Conservation (phyloP, 2,329 filamentous ascomycete genomes). For the Calonectria hongkongensis region DNA sequence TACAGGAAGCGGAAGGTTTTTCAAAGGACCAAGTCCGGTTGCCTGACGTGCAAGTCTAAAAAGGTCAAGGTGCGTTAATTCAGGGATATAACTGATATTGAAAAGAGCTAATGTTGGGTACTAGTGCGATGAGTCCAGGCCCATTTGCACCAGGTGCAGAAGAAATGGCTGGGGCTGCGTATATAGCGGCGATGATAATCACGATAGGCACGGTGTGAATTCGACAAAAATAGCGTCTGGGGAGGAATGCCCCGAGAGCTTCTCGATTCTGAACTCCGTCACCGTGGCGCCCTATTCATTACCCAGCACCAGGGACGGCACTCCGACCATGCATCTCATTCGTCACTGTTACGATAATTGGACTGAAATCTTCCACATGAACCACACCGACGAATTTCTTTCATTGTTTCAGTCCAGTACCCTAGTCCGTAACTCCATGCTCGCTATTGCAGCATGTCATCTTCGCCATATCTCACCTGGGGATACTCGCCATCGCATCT, state of each 20-base stretch:
- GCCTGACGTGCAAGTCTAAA: slow-evolving; percentile 13
- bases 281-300: not conserved
- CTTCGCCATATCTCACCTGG: slow-evolving; percentile 7
- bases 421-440: slow-evolving; percentile 5
- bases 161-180: slow-evolving; percentile 22
- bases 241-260: not conserved
- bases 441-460: slow-evolving; percentile 5
- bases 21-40: slow-evolving; percentile 12
- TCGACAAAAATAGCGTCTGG: not conserved
- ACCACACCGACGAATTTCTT: not conserved
- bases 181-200: not conserved
- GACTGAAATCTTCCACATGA: slow-evolving; percentile 19
- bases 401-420: not conserved
- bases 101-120: not conserved
- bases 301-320: slow-evolving; percentile 9
- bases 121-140: slow-evolving; percentile 17
- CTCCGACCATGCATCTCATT: slow-evolving; percentile 6
- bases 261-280: not conserved
- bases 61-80: slow-evolving; percentile 4
- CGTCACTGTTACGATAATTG: slow-evolving; percentile 9
- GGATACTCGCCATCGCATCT: slow-evolving; percentile 13
- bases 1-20: slow-evolving; percentile 6
- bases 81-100: too few relatives aligned
- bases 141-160: slow-evolving; percentile 9
- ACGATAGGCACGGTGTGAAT: not conserved